Conservation (phyloP, 1,139 yeast genomes). For the Eremothecium cymbalariae region DNA sequence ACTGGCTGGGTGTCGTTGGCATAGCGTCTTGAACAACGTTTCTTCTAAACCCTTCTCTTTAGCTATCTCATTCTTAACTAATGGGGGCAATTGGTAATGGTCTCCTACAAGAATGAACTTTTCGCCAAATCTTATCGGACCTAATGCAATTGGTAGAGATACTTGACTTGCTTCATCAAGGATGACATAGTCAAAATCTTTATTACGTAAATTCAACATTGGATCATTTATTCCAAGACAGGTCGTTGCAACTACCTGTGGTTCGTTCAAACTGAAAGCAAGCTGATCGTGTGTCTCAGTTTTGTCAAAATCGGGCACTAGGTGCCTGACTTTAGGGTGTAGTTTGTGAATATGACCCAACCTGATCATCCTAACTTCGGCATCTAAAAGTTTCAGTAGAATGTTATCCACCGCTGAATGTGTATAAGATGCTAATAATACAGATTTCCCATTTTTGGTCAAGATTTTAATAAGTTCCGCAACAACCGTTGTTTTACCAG, state of each 20-base stretch:
- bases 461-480: slow-evolving; percentile 61
- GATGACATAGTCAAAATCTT: slow-evolving; percentile 81
- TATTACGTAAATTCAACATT: slow-evolving; percentile 40
- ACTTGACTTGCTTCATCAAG: slow-evolving; percentile 96
- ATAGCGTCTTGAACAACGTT: slow-evolving; percentile 66
- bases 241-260: slow-evolving; percentile 81
- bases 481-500: slow-evolving; percentile 93
- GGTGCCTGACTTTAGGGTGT: slow-evolving; percentile 53
- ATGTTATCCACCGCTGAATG: slow-evolving; percentile 96
- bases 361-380: slow-evolving; percentile 32
- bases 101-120: slow-evolving; percentile 90
- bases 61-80: slow-evolving; percentile 56
- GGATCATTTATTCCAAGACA: slow-evolving; percentile 69
- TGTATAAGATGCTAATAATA: slow-evolving; percentile 78
- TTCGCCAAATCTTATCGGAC: slow-evolving; percentile 72
- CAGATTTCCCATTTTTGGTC: slow-evolving; percentile 53
- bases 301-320: slow-evolving; percentile 40
- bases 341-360: slow-evolving; percentile 52
- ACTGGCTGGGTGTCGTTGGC: slow-evolving; percentile 63
- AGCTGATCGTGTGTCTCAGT: slow-evolving; percentile 43
- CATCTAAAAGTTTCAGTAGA: slow-evolving; percentile 54
- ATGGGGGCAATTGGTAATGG: slow-evolving; percentile 84
- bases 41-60: slow-evolving; percentile 57
- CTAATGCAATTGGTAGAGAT: slow-evolving; percentile 81
- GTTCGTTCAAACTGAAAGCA: slow-evolving; percentile 40